Conservation (phyloP, 1,284 basidiomycete species). For the Fomitopsis betulina region DNA sequence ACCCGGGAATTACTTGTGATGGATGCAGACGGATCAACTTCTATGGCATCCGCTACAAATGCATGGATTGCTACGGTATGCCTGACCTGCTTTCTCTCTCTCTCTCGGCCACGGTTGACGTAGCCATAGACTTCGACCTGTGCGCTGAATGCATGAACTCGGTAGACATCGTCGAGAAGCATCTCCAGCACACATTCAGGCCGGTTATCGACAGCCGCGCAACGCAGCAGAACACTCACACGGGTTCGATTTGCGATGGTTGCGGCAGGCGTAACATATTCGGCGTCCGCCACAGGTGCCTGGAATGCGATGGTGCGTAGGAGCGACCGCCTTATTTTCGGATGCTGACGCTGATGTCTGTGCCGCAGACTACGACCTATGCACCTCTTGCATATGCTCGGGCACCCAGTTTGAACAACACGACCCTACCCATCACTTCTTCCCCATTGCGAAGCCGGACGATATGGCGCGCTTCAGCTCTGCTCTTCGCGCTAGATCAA, state of each 20-base stretch:
- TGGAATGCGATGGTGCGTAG: constrained; percentile 42
- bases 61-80: constrained; percentile 60
- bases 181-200: constrained; percentile 11
- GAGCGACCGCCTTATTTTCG: background rate
- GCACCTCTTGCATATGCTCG: constrained; percentile 53
- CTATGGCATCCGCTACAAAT: constrained; percentile 64
- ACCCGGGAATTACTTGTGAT: constrained; percentile 30
- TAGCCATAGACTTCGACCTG: constrained; percentile 11
- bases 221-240: constrained; percentile 21
- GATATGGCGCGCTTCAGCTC: constrained; percentile 8
- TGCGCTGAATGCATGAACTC: constrained; percentile 11
- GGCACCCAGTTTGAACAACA: constrained; percentile 27
- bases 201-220: constrained; percentile 4
- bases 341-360: background rate
- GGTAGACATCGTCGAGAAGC: background rate
- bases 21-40: constrained; percentile 43
- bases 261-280: constrained; percentile 61
- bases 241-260: constrained; percentile 53
- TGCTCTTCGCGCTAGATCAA: constrained; percentile 28
- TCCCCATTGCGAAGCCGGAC: constrained; percentile 2
- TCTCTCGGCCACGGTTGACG: constrained; percentile 15
- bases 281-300: constrained; percentile 50
- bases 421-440: constrained; percentile 10
- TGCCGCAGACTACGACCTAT: constrained; percentile 61
- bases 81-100: background rate